These are phyloP conservation scores for Naumovozyma baii DNA, from an alignment of 805 yeast species.

Conservation along the genomic window DNA sequence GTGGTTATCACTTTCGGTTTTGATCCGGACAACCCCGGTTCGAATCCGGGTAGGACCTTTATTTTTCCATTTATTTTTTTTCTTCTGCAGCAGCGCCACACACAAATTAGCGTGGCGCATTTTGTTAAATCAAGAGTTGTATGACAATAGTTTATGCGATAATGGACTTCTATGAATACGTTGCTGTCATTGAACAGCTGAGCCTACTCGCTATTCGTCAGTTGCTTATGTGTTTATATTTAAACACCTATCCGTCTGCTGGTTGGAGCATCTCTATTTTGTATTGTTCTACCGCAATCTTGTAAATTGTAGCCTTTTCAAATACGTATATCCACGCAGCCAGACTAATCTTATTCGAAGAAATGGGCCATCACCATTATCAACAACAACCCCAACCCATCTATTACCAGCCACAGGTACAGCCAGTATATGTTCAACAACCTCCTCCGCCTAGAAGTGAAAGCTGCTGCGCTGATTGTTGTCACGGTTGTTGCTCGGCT, in stretches of 20 bases:
- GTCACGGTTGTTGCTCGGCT: neutral
- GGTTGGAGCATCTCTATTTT: too few relatives aligned
- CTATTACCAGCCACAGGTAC: conserved; percentile 8
- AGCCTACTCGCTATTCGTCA: too few relatives aligned
- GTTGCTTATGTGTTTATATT: too few relatives aligned
- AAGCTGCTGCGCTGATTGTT: conserved; percentile 1
- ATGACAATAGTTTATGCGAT: too few relatives aligned
- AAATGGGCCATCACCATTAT: neutral
- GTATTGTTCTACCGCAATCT: too few relatives aligned
- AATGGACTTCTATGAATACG: too few relatives aligned
- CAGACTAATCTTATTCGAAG: too few relatives aligned
- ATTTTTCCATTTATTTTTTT: conserved; percentile 7
- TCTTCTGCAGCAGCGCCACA: neutral
- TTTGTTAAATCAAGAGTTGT: too few relatives aligned
- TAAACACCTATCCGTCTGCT: too few relatives aligned
- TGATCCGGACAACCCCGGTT: conserved; percentile 78
- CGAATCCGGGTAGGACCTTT: conserved; percentile 77
- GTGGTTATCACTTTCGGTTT: conserved; percentile 76
- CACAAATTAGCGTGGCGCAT: neutral
- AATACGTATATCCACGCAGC: too few relatives aligned
- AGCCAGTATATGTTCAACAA: conserved; percentile 9
- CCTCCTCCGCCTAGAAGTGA: conserved; percentile 2
- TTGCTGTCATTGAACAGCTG: too few relatives aligned
- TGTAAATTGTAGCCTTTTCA: too few relatives aligned
- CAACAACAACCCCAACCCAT: conserved; percentile 6